phyloP scores from a whole-genome alignment of 108 stramenopile species.

The Skeletonema grethae region DNA sequence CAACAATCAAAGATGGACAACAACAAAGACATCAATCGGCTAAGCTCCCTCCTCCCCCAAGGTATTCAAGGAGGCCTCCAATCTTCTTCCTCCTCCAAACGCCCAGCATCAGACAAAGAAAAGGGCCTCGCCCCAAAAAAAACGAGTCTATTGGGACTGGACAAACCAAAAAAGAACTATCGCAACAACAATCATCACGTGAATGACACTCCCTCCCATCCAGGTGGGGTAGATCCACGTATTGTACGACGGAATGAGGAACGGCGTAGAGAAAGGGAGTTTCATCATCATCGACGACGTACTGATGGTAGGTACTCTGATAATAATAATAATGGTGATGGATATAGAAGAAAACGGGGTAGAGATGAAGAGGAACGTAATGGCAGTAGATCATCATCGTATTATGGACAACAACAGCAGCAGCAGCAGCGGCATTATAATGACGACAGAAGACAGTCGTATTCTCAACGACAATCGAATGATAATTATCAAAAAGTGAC shows the following conservation, averaged over 20 bases:
- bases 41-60: slow-evolving; percentile 70
- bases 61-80: slow-evolving; percentile 60
- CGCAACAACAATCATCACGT: slow-evolving; percentile 14
- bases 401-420: background rate
- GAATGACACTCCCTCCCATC: slow-evolving; percentile 75
- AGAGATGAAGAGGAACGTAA: background rate
- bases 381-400: too few species aligned
- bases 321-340: background rate
- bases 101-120: background rate
- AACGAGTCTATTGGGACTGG: slow-evolving; percentile 25
- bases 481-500: slow-evolving; percentile 41
- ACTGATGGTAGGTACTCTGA: background rate
- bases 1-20: background rate
- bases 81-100: background rate
- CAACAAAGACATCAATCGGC: slow-evolving; percentile 36
- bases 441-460: background rate
- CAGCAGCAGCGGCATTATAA: background rate
- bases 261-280: slow-evolving; percentile 35
- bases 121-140: background rate
- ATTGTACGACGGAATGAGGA: slow-evolving; percentile 44
- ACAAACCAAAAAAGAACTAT: slow-evolving; percentile 35
- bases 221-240: slow-evolving; percentile 65
- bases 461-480: slow-evolving; percentile 38
- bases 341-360: background rate
- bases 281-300: slow-evolving; percentile 43